Conservation (phyloP, 768 basidiomycete genomes). For the Amanita exitialis region DNA sequence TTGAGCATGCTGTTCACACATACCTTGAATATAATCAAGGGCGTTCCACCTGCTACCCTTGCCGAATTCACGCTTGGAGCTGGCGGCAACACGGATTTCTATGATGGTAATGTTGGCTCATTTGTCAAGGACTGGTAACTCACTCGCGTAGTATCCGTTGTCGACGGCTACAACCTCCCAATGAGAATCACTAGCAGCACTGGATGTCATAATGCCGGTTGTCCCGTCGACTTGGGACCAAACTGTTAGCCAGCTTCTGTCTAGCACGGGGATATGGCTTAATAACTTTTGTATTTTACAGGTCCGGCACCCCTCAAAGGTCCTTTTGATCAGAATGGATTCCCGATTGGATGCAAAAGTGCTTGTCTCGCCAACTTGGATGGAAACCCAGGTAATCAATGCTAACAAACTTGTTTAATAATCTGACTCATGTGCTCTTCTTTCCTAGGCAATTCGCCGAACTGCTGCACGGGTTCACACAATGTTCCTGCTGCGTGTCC, state of each 20-base stretch:
- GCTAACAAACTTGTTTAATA: neutral
- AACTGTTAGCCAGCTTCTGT: constrained; percentile 29
- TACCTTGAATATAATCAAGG: constrained; percentile 17
- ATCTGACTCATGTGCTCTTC: neutral
- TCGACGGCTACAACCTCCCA: constrained; percentile 60
- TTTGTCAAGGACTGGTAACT: neutral
- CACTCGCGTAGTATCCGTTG: constrained; percentile 41
- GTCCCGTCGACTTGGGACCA: constrained; percentile 25
- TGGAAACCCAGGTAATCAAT: constrained; percentile 25
- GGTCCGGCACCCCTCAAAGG: constrained; percentile 45
- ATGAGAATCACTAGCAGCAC: constrained; percentile 23
- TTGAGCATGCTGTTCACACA: constrained; percentile 24
- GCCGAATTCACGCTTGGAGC: constrained; percentile 58
- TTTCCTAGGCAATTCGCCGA: constrained; percentile 40
- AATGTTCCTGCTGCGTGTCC: constrained; percentile 48
- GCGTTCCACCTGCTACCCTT: constrained; percentile 59
- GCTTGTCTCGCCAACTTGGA: constrained; percentile 39
- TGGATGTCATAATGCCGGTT: constrained; percentile 40
- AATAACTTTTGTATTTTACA: constrained; percentile 10
- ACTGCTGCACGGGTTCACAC: constrained; percentile 55
- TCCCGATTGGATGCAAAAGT: constrained; percentile 50
- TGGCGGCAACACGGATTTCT: constrained; percentile 37
- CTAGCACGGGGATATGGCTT: neutral
- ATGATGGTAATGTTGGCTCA: constrained; percentile 37
- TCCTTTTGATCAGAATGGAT: constrained; percentile 42